Evolutionary conservation across 345 rosid genomes (phyloP).

Genomic region (Syzygium oleosum): DNA sequence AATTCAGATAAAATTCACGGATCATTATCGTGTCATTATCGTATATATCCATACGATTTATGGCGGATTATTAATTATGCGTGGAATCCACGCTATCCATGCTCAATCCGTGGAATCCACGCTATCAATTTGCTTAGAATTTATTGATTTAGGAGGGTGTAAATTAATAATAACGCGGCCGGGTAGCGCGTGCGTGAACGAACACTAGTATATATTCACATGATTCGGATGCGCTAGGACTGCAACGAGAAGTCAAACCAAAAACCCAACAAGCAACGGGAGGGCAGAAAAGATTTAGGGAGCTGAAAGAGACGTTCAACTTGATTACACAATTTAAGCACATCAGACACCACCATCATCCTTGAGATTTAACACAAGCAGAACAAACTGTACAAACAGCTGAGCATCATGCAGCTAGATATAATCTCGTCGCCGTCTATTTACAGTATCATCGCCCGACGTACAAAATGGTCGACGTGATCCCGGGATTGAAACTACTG

Average conservation of each 20-base stretch:
- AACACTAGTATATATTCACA: neutral
- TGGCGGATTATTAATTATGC: neutral
- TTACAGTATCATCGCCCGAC: neutral
- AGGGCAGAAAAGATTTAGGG: neutral
- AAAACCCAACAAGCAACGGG: neutral
- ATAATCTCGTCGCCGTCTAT: neutral
- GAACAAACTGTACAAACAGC: neutral
- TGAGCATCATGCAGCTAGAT: neutral
- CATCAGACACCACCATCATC: neutral
- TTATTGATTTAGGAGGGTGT: neutral
- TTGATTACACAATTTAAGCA: neutral
- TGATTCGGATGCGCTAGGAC: accelerated
- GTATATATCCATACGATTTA: too few species aligned
- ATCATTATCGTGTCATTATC: too few species aligned
- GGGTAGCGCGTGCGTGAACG: accelerated
- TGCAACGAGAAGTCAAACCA: neutral
- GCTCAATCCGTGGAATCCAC: too few species aligned
- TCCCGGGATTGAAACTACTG: neutral
- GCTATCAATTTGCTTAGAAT: neutral
- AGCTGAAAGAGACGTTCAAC: neutral
- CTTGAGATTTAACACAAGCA: neutral
- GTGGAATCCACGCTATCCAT: too few species aligned
- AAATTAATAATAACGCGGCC: neutral
- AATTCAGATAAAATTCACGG: too few species aligned
- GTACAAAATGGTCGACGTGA: neutral